phyloP scores from a whole-genome alignment of 352 stramenopile species.

The Pythium monospermum region DNA sequence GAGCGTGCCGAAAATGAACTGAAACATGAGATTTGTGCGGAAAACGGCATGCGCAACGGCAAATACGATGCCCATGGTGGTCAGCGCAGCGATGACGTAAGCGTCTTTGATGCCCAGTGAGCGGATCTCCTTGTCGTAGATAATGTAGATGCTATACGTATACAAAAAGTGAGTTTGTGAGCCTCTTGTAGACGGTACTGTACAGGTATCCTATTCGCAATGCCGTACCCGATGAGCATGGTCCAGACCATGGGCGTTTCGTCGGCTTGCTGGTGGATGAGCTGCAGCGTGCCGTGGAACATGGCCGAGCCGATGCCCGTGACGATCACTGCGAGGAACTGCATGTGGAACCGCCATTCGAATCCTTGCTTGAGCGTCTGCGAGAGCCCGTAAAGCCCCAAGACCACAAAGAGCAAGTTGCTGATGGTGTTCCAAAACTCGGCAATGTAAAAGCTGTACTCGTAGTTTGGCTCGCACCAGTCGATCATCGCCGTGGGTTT shows the following conservation, averaged over 20 bases:
- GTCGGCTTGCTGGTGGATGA: constrained; percentile 65
- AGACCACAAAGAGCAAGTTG: constrained; percentile 72
- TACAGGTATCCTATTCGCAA: background rate
- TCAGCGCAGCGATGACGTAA: constrained; percentile 40
- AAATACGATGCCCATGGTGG: constrained; percentile 45
- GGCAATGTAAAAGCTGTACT: constrained; percentile 72
- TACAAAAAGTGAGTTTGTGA: background rate
- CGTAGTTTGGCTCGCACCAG: constrained; percentile 86
- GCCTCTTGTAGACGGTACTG: no score
- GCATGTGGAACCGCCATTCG: constrained; percentile 68
- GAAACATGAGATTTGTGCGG: constrained; percentile 65
- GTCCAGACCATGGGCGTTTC: constrained; percentile 83
- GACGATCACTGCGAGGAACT: constrained; percentile 74
- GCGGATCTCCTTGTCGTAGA: constrained; percentile 65
- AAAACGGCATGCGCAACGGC: constrained; percentile 67
- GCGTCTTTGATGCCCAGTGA: constrained; percentile 31
- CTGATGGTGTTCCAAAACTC: constrained; percentile 88
- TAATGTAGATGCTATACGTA: constrained; percentile 56
- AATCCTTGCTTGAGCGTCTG: constrained; percentile 60
- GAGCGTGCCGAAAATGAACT: constrained; percentile 58
- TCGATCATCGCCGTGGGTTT: constrained; percentile 72
- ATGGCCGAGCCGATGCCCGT: constrained; percentile 77
- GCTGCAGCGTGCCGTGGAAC: constrained; percentile 83
- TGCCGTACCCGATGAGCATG: constrained; percentile 54
- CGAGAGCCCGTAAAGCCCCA: constrained; percentile 68